Conservation (phyloP, 2,329 filamentous ascomycete genomes). For the Microcyclospora pomicola region DNA sequence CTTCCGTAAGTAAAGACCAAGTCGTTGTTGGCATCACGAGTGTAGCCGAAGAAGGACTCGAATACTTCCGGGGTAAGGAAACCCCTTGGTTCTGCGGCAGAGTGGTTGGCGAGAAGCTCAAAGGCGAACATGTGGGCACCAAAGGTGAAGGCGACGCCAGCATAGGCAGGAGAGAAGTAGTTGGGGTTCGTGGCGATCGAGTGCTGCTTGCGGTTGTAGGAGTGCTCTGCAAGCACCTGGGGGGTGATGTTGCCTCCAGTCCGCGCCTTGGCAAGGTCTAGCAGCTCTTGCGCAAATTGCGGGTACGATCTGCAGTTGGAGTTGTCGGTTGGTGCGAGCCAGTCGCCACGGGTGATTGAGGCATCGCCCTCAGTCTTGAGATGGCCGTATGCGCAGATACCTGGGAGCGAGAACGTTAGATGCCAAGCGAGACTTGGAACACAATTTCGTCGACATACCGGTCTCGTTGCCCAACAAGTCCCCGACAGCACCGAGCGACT, state of each 20-base stretch:
- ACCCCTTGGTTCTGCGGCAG: constrained; percentile 11
- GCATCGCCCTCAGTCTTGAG: constrained; percentile 14
- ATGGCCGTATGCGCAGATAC: constrained; percentile 15
- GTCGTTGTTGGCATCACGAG: constrained; percentile 8
- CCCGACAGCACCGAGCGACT: constrained; percentile 12
- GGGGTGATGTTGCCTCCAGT: constrained; percentile 11
- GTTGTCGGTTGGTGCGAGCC: constrained; percentile 13
- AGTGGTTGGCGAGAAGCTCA: constrained; percentile 14
- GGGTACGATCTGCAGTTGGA: constrained; percentile 15
- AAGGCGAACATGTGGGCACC: constrained; percentile 17
- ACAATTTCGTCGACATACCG: constrained; percentile 3
- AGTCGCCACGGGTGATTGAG: constrained; percentile 16
- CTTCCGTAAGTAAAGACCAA: constrained; percentile 11
- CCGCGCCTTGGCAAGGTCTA: constrained; percentile 11
- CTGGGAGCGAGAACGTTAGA: background rate
- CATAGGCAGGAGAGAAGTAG: constrained; percentile 15
- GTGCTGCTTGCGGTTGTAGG: constrained; percentile 14
- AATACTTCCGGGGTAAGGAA: constrained; percentile 11
- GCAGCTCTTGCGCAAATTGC: constrained; percentile 11
- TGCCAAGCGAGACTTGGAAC: background rate
- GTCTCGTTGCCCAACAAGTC: constrained; percentile 12
- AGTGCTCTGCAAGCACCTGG: constrained; percentile 13
- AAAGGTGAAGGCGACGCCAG: constrained; percentile 17
- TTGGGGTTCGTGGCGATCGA: constrained; percentile 17
- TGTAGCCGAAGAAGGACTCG: constrained; percentile 13